A percentile compares a stretch with the other conserved stretches of the same genome.
Conservation (phyloP, 2,329 filamentous ascomycete species). For the Beauveria varroae region DNA sequence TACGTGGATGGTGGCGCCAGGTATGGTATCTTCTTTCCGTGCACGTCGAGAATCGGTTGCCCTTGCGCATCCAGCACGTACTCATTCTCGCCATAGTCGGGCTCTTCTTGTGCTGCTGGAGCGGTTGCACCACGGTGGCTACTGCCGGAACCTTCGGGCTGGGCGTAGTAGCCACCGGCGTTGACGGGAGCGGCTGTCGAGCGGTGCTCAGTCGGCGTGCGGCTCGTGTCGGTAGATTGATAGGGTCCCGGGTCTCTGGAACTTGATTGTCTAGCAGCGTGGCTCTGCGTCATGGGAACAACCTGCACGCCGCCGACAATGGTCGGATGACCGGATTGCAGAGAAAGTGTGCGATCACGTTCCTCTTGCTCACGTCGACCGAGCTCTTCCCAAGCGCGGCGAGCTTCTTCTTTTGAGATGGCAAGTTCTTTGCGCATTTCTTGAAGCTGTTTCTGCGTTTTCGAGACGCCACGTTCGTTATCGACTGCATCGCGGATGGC, state of each 20-base stretch:
- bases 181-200: not conserved
- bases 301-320: conserved; percentile 91
- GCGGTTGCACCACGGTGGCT: not conserved
- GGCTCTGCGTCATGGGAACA: conserved; percentile 77
- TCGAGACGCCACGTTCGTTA: conserved; percentile 64
- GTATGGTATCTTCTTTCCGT: conserved; percentile 52
- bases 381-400: conserved; percentile 94
- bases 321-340: conserved; percentile 81
- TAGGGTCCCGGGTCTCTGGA: conserved; percentile 29
- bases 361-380: conserved; percentile 90
- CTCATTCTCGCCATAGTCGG: conserved; percentile 45
- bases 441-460: conserved; percentile 67
- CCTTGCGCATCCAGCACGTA: conserved; percentile 58
- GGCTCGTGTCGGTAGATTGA: conserved; percentile 18
- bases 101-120: not conserved
- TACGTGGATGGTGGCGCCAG: conserved; percentile 37
- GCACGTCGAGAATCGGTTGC: conserved; percentile 52
- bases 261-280: conserved; percentile 47
- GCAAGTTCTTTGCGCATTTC: conserved; percentile 90
- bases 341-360: conserved; percentile 74
- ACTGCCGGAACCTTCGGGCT: conserved; percentile 12
- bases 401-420: conserved; percentile 93
- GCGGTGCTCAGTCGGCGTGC: conserved; percentile 4
- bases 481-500: conserved; percentile 59
- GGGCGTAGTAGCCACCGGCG: not conserved